phyloP scores from a whole-genome alignment of 257 asterid genomes.

The Nemophila menziesii region DNA sequence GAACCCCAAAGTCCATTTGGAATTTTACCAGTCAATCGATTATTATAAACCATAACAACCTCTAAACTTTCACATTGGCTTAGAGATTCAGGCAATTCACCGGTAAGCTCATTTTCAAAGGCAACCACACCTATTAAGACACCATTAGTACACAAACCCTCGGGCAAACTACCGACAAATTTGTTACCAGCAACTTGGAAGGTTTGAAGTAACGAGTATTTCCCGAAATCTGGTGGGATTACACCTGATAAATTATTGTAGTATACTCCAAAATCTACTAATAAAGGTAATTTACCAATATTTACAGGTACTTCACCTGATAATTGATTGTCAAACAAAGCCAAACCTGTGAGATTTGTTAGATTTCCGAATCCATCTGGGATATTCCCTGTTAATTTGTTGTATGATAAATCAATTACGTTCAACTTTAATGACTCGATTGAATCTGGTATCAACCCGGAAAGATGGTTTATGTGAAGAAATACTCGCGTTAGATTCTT shows the following conservation, averaged over 20 bases:
- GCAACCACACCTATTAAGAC: conserved; percentile 33
- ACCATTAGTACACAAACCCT: conserved; percentile 40
- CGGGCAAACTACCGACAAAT: conserved; percentile 46
- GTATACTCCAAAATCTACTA: conserved; percentile 25
- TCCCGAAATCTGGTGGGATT: conserved; percentile 72
- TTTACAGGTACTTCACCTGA: conserved; percentile 60
- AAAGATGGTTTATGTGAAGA: conserved; percentile 38
- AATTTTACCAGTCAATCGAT: conserved; percentile 44
- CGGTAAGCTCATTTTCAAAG: conserved; percentile 42
- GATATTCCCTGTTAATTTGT: conserved; percentile 45
- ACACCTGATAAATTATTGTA: conserved; percentile 55
- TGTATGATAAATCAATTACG: conserved; percentile 44
- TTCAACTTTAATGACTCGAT: conserved; percentile 31
- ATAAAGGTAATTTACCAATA: conserved; percentile 40
- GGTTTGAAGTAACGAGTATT: conserved; percentile 28
- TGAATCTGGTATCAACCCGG: conserved; percentile 48
- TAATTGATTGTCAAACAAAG: conserved; percentile 39
- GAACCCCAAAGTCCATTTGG: conserved; percentile 60
- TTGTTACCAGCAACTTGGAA: conserved; percentile 47
- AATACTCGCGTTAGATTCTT: conserved; percentile 23
- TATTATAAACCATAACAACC: conserved; percentile 22
- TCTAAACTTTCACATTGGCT: conserved; percentile 39
- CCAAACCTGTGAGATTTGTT: conserved; percentile 41
- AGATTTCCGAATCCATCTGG: conserved; percentile 59
- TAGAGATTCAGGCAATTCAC: conserved; percentile 52